A percentile compares a stretch with the other conserved stretches of the same genome.
Evolutionary conservation across 106 monocot genomes (phyloP).

Genomic region (Phalaenopsis aphrodite): DNA sequence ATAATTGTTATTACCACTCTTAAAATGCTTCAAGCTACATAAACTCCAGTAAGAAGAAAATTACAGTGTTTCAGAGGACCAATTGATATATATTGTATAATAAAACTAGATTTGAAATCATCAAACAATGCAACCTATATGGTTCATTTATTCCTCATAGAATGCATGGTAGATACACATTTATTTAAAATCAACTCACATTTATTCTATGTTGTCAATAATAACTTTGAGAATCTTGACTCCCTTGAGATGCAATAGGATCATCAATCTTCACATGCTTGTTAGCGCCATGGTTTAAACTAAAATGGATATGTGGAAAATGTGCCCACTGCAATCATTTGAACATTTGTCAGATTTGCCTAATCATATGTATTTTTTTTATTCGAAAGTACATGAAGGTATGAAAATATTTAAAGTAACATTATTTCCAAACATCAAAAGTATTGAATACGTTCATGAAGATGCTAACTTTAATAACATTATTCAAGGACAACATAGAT

Average conservation of each 20-base stretch:
- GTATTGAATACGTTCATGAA: too few relatives aligned
- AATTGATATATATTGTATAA: neutral
- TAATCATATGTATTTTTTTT: neutral
- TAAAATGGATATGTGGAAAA: constrained; percentile 86
- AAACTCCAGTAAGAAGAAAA: too few relatives aligned
- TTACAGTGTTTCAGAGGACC: neutral
- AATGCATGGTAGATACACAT: neutral
- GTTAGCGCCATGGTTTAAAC: constrained; percentile 42
- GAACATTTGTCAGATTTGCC: neutral
- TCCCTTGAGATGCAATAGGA: constrained; percentile 18
- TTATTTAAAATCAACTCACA: neutral
- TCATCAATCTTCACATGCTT: constrained; percentile 55
- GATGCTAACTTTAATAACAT: too few relatives aligned
- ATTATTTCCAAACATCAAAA: too few relatives aligned
- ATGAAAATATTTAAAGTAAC: too few relatives aligned
- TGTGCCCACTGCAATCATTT: constrained; percentile 81
- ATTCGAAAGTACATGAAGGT: too few relatives aligned
- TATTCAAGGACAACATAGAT: too few relatives aligned
- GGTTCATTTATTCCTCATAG: neutral
- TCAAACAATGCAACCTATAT: neutral
- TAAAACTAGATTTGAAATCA: neutral
- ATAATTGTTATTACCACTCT: too few relatives aligned
- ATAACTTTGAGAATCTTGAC: constrained; percentile 42
- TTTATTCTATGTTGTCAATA: constrained; percentile 21
- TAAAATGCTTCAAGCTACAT: too few relatives aligned